Percentiles rank a stretch among this genome's conserved stretches.
Conservation (phyloP, 345 rosid species). For the Hypericum perforatum region DNA sequence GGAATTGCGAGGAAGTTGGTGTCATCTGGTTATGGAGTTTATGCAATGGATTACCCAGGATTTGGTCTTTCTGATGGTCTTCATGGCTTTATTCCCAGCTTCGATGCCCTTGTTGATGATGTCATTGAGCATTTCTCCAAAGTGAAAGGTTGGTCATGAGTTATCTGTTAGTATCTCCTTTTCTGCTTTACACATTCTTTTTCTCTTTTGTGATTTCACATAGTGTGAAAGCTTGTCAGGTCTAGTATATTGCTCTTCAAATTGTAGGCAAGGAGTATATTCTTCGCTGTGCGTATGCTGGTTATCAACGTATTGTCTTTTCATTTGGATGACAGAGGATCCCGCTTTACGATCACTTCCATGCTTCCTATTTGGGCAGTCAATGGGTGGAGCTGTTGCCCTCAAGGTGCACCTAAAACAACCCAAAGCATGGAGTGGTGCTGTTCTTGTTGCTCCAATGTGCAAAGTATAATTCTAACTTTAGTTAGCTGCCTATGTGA, state of each 20-base stretch:
- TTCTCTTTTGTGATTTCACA: no score
- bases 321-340: slow-evolving; percentile 38
- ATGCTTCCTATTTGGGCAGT: slow-evolving; percentile 82
- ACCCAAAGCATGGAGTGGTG: slow-evolving; percentile 80
- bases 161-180: not conserved
- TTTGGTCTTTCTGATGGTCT: slow-evolving; percentile 93
- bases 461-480: slow-evolving; percentile 58
- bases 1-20: slow-evolving; percentile 91
- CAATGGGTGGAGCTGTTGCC: slow-evolving; percentile 96
- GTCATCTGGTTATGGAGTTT: slow-evolving; percentile 68
- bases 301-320: not conserved
- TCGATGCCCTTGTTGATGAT: slow-evolving; percentile 68
- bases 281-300: no score
- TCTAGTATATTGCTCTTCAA: no score
- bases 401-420: slow-evolving; percentile 83
- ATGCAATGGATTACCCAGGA: slow-evolving; percentile 96
- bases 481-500: not conserved
- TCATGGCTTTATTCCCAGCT: slow-evolving; percentile 71
- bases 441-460: slow-evolving; percentile 89
- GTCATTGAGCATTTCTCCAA: slow-evolving; percentile 73
- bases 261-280: no score
- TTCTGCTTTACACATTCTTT: no score
- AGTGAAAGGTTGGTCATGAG: slow-evolving; percentile 52
- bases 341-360: slow-evolving; percentile 47
- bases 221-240: no score